These are phyloP conservation scores for Sporothrix dimorphospora DNA, from an alignment of 2,329 filamentous ascomycete genomes.

Conservation along the genomic window DNA sequence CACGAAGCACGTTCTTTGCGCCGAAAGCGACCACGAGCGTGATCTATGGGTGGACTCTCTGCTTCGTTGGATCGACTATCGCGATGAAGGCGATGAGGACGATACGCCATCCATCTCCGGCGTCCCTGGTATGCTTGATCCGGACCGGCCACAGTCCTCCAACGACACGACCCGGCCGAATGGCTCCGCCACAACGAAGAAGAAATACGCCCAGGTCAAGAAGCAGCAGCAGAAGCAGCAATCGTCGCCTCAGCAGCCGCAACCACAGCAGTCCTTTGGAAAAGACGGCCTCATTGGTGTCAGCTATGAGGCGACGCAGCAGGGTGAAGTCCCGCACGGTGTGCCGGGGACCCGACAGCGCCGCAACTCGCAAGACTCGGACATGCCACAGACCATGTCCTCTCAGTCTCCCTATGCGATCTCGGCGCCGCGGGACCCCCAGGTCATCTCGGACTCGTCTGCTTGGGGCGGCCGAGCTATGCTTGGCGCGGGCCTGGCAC, in stretches of 20 bases:
- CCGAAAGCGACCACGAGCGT: conserved; percentile 89
- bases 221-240: conserved; percentile 48
- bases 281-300: conserved; percentile 58
- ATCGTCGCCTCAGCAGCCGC: conserved; percentile 33
- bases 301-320: conserved; percentile 60
- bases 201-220: conserved; percentile 45
- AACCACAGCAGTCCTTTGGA: conserved; percentile 31
- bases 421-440: conserved; percentile 81
- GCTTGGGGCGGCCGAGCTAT: conserved; percentile 65
- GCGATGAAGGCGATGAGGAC: conserved; percentile 62
- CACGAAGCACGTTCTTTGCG: conserved; percentile 92
- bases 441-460: conserved; percentile 80
- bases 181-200: conserved; percentile 45
- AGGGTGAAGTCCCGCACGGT: conserved; percentile 48
- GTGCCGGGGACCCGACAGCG: conserved; percentile 25
- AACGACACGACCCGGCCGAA: conserved; percentile 31
- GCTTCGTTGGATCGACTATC: conserved; percentile 83
- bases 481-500: conserved; percentile 49
- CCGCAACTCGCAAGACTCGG: conserved; percentile 38
- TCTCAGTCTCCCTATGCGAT: conserved; percentile 60
- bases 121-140: conserved; percentile 40
- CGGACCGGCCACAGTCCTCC: conserved; percentile 48
- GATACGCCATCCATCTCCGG: conserved; percentile 20
- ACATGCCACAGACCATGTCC: conserved; percentile 43
- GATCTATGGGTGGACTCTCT: conserved; percentile 93